Conservation (phyloP, 371 early-diverging fungal species). For the Syncephalis fuscata region DNA sequence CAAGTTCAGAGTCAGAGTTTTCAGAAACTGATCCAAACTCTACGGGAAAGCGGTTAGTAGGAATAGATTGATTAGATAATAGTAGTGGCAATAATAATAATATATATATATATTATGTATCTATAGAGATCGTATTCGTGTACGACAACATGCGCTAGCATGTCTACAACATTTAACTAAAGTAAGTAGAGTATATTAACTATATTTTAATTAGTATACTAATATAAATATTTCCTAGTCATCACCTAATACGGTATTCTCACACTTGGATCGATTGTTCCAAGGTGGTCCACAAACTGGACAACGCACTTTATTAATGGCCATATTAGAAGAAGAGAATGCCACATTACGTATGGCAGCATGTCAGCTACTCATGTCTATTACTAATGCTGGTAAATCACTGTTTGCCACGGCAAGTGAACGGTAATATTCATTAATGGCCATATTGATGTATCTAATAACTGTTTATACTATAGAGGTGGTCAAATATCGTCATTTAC, state of each 20-base stretch:
- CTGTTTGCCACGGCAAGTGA: not conserved
- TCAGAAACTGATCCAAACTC: no score
- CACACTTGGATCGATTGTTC: not conserved
- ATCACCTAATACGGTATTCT: not conserved
- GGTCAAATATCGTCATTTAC: constrained; percentile 8
- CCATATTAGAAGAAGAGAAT: not conserved
- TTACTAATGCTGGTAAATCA: not conserved
- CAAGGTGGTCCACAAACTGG: not conserved
- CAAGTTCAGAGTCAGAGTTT: no score
- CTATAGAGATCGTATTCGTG: no score
- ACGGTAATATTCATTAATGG: not conserved
- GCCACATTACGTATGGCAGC: not conserved
- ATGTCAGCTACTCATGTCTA: not conserved
- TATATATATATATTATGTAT: no score
- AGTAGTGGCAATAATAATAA: no score
- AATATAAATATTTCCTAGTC: not conserved
- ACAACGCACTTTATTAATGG: not conserved
- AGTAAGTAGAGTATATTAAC: no score
- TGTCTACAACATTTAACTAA: no score
- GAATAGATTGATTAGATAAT: no score
- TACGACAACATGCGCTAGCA: no score
- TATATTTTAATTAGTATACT: not conserved
- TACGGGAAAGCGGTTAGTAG: no score
- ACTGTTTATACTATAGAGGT: not conserved
- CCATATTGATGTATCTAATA: not conserved